phyloP scores from a whole-genome alignment of 176 grass and related monocot species.

The Alopecurus myosuroides region DNA sequence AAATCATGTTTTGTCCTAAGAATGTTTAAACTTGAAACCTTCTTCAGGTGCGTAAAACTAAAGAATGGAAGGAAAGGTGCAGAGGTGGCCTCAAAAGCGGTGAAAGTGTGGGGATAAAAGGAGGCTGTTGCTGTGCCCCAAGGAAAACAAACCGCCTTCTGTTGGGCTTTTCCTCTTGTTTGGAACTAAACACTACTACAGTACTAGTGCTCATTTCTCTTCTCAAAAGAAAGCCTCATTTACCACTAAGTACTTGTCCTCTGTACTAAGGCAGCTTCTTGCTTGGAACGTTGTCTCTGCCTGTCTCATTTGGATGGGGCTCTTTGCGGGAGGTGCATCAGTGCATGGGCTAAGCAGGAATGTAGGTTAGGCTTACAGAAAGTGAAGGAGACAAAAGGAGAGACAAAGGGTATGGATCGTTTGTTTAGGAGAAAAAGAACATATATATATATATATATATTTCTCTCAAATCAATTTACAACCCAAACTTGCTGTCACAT shows the following conservation, averaged over 20 bases:
- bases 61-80: conserved; percentile 56
- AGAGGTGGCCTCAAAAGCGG: conserved; percentile 84
- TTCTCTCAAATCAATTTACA: not conserved
- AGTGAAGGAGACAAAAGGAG: not conserved
- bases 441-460: not conserved
- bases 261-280: conserved; percentile 55
- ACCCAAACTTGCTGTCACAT: not conserved
- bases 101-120: conserved; percentile 81
- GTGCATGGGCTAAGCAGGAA: not conserved
- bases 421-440: not conserved
- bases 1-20: conserved; percentile 77
- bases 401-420: not conserved
- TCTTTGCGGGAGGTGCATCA: conserved; percentile 5
- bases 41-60: conserved; percentile 57
- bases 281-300: conserved; percentile 37
- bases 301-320: conserved; percentile 27
- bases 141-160: conserved; percentile 43
- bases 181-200: conserved; percentile 33
- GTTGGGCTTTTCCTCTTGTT: conserved; percentile 88
- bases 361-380: not conserved
- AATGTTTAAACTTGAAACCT: conserved; percentile 83
- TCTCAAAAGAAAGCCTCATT: conserved; percentile 67
- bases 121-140: conserved; percentile 26
- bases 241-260: conserved; percentile 73
- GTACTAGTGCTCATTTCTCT: not conserved